Evolutionary conservation across 352 stramenopile species (phyloP), one percentile per base, ranked within the genome.

Genomic region (Thraustochytrium striatum): DNA sequence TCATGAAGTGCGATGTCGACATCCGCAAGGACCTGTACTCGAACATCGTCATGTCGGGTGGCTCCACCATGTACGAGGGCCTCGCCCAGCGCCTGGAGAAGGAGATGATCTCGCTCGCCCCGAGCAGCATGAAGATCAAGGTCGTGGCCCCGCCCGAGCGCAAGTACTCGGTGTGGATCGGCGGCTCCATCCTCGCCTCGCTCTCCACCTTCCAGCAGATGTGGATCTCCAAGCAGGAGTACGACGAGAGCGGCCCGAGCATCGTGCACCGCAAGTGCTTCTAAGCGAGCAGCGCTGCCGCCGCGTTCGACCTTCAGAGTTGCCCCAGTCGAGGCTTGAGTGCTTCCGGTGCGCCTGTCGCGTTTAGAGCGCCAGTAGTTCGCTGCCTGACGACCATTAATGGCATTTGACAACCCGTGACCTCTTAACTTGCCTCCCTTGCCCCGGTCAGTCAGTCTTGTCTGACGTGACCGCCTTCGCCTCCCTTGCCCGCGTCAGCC

Each of bases 121-220:
- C 90, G 7, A 92, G 91, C 73, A 89, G 92, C 70, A 94, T 96
- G 79, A 95, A 95, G 88, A 94, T 96, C 82, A 92, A 92, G 69
- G 94, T 96, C 41, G 91, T 94, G 35, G 91, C 91, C 53, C 90
- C 91, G n/a, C 89, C 92, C 50, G 93, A 91, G 78, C 88, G 91
- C 1, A 90, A 94, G 57, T 94, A 96, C 85, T 95, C 90, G 38
- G 94, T 91, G 61, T 99, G 96, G 96, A 91, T 99, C 72, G 96
- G 96, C 57, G 96, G 94, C 30, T 98, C 94, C 81, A 98, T 98
- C 85, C 86, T 99, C 41, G 94, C 91, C 35, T 98, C 92, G 72
- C 88, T 99, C 32, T 94, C 93, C 58, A 98, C 92, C 30, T 99
- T 99, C 88, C 95, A 98, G 86, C 95, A 98, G 81, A 98, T 98